Evolutionary conservation across 2,329 filamentous ascomycete species (phyloP).

Genomic region (Hypoxylon sp.): DNA sequence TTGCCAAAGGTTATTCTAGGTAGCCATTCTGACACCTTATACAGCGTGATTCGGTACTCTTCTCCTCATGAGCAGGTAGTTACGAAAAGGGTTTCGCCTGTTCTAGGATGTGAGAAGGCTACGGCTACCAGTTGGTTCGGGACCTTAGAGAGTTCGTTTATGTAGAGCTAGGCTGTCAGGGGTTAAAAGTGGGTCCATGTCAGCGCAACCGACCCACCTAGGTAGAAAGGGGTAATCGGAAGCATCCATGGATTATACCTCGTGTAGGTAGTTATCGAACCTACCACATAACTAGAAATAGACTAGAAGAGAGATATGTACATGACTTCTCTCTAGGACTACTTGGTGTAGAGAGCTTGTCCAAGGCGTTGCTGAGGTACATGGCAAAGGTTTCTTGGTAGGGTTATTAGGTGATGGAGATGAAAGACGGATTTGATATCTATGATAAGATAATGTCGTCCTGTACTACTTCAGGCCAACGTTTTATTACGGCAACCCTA

Average conservation of each 20-base stretch:
- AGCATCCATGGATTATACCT: too few relatives aligned
- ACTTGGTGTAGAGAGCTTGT: not conserved
- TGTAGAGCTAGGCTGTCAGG: too few relatives aligned
- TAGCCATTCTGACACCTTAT: not conserved
- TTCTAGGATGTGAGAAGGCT: not conserved
- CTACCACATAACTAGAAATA: too few relatives aligned
- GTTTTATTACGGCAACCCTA: not conserved
- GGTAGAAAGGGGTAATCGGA: too few relatives aligned
- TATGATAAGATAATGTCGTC: not conserved
- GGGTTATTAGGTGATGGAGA: not conserved
- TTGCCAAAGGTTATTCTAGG: not conserved
- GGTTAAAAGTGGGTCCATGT: too few relatives aligned
- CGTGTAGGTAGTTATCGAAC: too few relatives aligned
- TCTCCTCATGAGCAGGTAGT: not conserved
- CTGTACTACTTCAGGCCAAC: not conserved
- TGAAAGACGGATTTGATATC: conserved; percentile 1
- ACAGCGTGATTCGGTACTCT: not conserved
- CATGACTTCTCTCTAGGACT: too few relatives aligned
- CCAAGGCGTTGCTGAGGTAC: not conserved
- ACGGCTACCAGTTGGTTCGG: not conserved
- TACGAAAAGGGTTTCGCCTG: not conserved
- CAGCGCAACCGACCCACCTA: too few relatives aligned
- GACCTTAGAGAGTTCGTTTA: too few relatives aligned
- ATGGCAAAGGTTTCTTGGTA: not conserved
- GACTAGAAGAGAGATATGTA: not conserved